Percentiles rank a stretch among this genome's conserved stretches.
Conservation (phyloP, 2,329 filamentous ascomycete genomes). For the Aspergillus japonicus region DNA sequence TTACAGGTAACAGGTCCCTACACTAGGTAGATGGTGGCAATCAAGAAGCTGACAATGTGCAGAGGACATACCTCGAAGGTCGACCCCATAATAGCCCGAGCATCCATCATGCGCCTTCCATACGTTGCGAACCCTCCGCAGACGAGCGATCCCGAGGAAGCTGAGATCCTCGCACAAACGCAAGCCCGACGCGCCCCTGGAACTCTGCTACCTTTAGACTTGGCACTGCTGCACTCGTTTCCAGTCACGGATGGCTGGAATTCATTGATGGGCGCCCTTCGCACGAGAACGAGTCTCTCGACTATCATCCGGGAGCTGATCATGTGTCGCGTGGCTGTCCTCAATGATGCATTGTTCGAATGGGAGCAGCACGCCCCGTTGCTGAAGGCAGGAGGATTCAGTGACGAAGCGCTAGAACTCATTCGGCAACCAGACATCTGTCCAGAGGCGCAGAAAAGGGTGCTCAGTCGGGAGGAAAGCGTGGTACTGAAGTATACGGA, state of each 20-base stretch:
- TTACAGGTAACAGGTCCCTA: neutral
- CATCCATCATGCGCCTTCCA: constrained; percentile 51
- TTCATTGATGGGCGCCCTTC: constrained; percentile 56
- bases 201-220: constrained; percentile 54
- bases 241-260: constrained; percentile 60
- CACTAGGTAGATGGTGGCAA: neutral
- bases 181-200: constrained; percentile 52
- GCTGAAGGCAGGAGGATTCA: constrained; percentile 60
- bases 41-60: neutral
- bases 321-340: constrained; percentile 75
- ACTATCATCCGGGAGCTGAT: constrained; percentile 67
- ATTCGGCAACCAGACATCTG: constrained; percentile 31
- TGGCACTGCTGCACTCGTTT: constrained; percentile 55
- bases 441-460: constrained; percentile 24
- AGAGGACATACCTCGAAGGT: neutral
- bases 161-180: constrained; percentile 52
- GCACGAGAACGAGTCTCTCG: constrained; percentile 52
- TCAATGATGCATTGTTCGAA: constrained; percentile 82
- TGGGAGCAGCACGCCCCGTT: constrained; percentile 77
- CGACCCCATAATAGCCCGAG: neutral
- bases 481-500: constrained; percentile 73
- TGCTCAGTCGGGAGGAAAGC: constrained; percentile 61
- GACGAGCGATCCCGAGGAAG: constrained; percentile 48
- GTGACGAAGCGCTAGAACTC: constrained; percentile 43
- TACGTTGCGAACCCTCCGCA: constrained; percentile 54